Conservation (phyloP, 116 monocot species). For the Phalaenopsis hybrid region DNA sequence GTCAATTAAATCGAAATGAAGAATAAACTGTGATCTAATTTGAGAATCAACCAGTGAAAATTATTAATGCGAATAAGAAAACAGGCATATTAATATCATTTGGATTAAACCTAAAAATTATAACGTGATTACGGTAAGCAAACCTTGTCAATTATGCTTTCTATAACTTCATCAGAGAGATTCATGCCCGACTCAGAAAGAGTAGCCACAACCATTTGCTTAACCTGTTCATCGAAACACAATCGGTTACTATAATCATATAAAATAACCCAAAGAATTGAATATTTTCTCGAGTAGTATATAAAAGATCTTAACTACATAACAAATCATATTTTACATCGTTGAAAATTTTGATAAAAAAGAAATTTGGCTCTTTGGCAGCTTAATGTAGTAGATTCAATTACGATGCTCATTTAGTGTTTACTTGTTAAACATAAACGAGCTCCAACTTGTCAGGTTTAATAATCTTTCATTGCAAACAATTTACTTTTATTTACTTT, state of each 20-base stretch:
- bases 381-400: neutral
- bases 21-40: neutral
- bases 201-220: slow-evolving; percentile 98
- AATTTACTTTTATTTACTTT: neutral
- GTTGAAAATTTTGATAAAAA: neutral
- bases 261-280: neutral
- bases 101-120: neutral
- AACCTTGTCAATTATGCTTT: slow-evolving; percentile 95
- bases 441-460: neutral
- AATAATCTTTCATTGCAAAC: neutral
- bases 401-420: neutral
- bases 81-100: neutral
- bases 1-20: neutral
- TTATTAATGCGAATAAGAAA: neutral
- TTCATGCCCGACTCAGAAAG: slow-evolving; percentile 98
- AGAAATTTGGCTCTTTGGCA: neutral
- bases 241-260: neutral
- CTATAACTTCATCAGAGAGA: slow-evolving; percentile 93
- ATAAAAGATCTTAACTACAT: neutral
- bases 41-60: neutral
- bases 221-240: slow-evolving; percentile 44
- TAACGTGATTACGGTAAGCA: neutral
- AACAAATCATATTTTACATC: neutral
- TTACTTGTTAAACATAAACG: neutral
- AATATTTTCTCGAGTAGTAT: neutral